Evolutionary conservation across 129 eudicot genomes (phyloP), one percentile per base, ranked within the genome.

Genomic region (Pseudognaphalium luteoalbum): DNA sequence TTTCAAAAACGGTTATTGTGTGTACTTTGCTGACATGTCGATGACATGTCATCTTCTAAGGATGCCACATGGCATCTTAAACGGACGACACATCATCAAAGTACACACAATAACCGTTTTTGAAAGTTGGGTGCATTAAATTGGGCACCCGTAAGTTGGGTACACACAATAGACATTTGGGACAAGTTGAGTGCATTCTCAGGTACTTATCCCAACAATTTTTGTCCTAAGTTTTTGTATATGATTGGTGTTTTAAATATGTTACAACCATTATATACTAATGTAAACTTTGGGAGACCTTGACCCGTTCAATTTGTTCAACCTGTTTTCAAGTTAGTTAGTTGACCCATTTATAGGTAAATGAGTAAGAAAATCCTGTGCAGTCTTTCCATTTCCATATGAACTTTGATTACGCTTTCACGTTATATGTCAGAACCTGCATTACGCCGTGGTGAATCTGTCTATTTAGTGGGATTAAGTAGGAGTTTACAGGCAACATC

Each of bases 401-500:
- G 17, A 39, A 20, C 25, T 25, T 2, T 21, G 6, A 16, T 64
- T 12, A 30, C 5, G 0, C 8, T 61, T 60, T 61, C 1, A 42
- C 9, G 5, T 47, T 76, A 14, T 34, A 37, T 64, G 17, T 44
- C 92, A 93, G 98, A 93, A 71, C 97, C 98, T 77, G 83, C 92
- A 39, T 73, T 90, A 78, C 86, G 89, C 28, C 95, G 98, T 50
- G 97, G 98, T 64, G 98, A 93, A 75, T 83, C 95, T 1, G 98
- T 93, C 15, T 87, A 81, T 81, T 89, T 93, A 60, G 96, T 93
- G 85, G 98, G 98, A 10, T 81, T 93, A 82, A 93, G 97, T 82
- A 85, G 98, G 78, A 93, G 87, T 77, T 84, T 90, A 60, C 98
- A 90, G 75, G 97, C 98, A 80, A 93, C 98, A 41, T 93, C 98